phyloP scores from a whole-genome alignment of 306 rosid genomes.

The Pterocarpus macrocarpus region DNA sequence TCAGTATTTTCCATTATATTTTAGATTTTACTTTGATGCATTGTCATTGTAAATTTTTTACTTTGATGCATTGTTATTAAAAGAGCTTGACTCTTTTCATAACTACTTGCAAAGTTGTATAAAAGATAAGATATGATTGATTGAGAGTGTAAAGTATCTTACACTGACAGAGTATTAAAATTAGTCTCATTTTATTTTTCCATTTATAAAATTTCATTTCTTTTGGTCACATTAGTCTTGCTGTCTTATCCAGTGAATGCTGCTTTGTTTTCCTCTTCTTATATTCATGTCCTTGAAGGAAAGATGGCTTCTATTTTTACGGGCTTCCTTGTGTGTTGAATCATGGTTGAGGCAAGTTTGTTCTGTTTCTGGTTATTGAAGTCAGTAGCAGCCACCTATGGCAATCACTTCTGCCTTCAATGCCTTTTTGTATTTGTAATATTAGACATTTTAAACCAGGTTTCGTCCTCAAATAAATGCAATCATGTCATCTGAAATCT shows the following conservation, averaged over 20 bases:
- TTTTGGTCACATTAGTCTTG: background rate
- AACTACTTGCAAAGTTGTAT: background rate
- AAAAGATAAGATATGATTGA: background rate
- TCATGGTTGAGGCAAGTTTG: background rate
- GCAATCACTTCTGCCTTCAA: no score
- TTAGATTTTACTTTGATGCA: background rate
- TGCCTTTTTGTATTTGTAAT: constrained; percentile 3
- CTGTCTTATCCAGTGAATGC: background rate
- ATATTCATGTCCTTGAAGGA: background rate
- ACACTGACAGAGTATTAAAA: background rate
- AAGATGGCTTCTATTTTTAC: background rate
- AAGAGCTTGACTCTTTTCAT: background rate
- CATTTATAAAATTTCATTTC: background rate
- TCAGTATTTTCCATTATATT: background rate
- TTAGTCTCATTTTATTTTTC: no score
- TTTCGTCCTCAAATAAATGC: background rate
- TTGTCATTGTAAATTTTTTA: background rate
- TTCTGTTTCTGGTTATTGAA: background rate
- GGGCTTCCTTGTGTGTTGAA: background rate
- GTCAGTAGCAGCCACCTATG: no score
- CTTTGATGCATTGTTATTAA: background rate
- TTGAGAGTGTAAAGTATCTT: no score
- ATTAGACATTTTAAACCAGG: background rate
- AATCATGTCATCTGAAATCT: background rate
- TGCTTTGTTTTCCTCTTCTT: background rate